Evolutionary conservation across 345 rosid genomes (phyloP), one percentile per base, ranked within the genome.

Genomic region (Cardamine occulta): DNA sequence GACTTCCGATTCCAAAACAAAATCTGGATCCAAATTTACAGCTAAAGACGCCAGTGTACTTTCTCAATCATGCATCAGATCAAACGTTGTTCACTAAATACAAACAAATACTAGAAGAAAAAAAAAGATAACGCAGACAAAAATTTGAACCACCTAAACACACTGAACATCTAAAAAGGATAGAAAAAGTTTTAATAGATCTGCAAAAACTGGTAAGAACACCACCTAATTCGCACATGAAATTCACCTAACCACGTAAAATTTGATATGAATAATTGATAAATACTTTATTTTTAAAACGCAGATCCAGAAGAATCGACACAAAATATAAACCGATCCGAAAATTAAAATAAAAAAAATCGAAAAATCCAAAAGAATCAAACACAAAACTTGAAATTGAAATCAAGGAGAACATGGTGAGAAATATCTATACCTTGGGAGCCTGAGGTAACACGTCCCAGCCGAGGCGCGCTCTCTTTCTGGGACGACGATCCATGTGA

Each of bases 391-490:
- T 3, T 7, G 6, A 51, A 51, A n/a, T 3, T n/a, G 8, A 21
- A 71, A 35, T 8, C 3, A 19, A 6, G 7, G 40, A 74, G 19
- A 7, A 3, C 11, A 28, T 70, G 52, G 37, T 5, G 34, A 37
- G 48, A 5, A 15, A 67, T 66, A 14, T 9, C 7, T 44, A 67
- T 88, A 91, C 97, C 93, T 89, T 87, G 0, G 88, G 85, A 2
- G 84, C 68, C 70, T 81, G 79, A 65, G 91, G 88, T 39, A 86
- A 54, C 3, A 89, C 93, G 60, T 93, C 98, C 98, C 98, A 90
- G 57, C 98, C 98, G 66, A 93, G 74, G 72, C 97, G 97, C 51
- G 87, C 88, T 74, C 96, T 84, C 86, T 92, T 92, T 62, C 97
- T 79, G 8, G 98, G 98, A 44, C 96, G 93, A 18, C 87, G 91